phyloP scores from a whole-genome alignment of 208 protist genomes.

The Strigomonas galati region DNA sequence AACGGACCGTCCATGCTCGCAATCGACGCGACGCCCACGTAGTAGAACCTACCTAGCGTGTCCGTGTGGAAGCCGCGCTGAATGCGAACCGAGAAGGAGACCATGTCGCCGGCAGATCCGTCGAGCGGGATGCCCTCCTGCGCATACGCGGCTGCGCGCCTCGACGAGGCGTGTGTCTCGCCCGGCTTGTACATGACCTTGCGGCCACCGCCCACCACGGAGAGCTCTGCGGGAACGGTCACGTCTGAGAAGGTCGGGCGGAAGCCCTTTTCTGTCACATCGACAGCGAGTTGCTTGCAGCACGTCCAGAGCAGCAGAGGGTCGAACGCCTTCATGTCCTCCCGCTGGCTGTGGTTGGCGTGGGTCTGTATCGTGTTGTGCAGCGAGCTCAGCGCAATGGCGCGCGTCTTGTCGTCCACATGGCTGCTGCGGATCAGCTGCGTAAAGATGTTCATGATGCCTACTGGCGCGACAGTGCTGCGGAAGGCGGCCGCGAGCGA shows the following conservation, averaged over 20 bases:
- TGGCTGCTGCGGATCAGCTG: conserved; percentile 48
- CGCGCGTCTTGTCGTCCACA: conserved; percentile 37
- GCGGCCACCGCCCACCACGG: conserved; percentile 35
- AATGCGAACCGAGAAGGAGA: conserved; percentile 65
- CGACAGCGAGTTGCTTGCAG: conserved; percentile 27
- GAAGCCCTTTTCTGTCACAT: conserved; percentile 15
- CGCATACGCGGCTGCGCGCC: conserved; percentile 38
- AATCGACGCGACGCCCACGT: conserved; percentile 47
- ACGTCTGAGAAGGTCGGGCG: conserved; percentile 26
- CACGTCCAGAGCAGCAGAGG: conserved; percentile 36
- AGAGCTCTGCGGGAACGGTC: conserved; percentile 23
- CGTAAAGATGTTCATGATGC: conserved; percentile 46
- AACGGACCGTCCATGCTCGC: conserved; percentile 12
- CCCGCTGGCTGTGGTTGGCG: neutral
- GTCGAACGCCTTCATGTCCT: conserved; percentile 20
- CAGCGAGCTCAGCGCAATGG: conserved; percentile 41
- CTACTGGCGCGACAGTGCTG: conserved; percentile 24
- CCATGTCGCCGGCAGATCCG: conserved; percentile 52
- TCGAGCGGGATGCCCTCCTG: conserved; percentile 58
- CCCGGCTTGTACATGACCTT: conserved; percentile 23
- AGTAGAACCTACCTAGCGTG: conserved; percentile 74
- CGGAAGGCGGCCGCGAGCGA: conserved; percentile 45
- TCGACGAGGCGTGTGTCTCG: conserved; percentile 8
- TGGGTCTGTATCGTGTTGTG: conserved; percentile 31
- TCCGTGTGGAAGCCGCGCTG: conserved; percentile 56